These are phyloP conservation scores for Trichosporon ovoides DNA, from an alignment of 1,284 basidiomycete genomes.

Conservation along the genomic window DNA sequence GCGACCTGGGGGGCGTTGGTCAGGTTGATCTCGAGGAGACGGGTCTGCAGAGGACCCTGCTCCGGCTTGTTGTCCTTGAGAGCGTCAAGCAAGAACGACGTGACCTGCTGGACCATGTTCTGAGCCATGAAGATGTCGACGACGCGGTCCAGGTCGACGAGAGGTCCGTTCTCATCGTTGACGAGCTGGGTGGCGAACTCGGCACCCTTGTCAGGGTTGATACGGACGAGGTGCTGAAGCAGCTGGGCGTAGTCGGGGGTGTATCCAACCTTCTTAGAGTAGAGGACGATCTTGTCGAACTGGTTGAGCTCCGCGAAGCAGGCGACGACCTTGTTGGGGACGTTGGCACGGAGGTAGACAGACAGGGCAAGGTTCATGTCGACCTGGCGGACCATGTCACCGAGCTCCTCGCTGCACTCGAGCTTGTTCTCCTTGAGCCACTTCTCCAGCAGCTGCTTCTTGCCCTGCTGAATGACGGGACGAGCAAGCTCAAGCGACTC, in stretches of 20 bases:
- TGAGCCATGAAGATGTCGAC: slow-evolving; percentile 99
- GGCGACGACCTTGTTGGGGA: slow-evolving; percentile 97
- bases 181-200: slow-evolving; percentile 93
- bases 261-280: slow-evolving; percentile 96
- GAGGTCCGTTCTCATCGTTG: slow-evolving; percentile 85
- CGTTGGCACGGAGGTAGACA: slow-evolving; percentile 95
- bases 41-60: slow-evolving; percentile 92
- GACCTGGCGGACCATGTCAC: slow-evolving; percentile 82
- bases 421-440: slow-evolving; percentile 99
- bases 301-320: slow-evolving; percentile 99
- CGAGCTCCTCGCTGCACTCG: slow-evolving; percentile 96
- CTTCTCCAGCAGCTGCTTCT: slow-evolving; percentile 96
- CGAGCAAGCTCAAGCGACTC: slow-evolving; percentile 95
- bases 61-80: slow-evolving; percentile 99
- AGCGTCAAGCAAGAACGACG: slow-evolving; percentile 94
- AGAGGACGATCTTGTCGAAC: slow-evolving; percentile 96
- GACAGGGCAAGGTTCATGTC: slow-evolving; percentile 99
- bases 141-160: slow-evolving; percentile 91
- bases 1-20: slow-evolving; percentile 97
- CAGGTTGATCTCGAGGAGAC: slow-evolving; percentile 96
- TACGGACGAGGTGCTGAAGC: slow-evolving; percentile 95
- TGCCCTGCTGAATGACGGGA: slow-evolving; percentile 91
- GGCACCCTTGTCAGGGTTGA: slow-evolving; percentile 95
- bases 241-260: slow-evolving; percentile 89
- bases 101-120: slow-evolving; percentile 99